phyloP scores from a whole-genome alignment of 2,329 filamentous ascomycete genomes.

The Xylariales sp. region DNA sequence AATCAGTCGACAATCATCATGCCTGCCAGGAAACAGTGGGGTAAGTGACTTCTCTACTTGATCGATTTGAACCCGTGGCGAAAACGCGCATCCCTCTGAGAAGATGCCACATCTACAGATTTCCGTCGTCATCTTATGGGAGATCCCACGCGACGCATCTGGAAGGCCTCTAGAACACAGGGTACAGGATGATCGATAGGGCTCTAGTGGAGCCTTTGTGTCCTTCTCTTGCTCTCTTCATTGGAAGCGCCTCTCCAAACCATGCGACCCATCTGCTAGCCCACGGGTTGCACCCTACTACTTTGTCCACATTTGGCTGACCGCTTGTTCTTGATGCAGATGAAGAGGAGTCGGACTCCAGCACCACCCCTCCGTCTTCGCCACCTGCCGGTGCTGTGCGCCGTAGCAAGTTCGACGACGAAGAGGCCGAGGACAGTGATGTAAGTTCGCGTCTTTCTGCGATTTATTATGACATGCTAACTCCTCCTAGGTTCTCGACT shows the following conservation, averaged over 20 bases:
- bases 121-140: conserved; percentile 10
- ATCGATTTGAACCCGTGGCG: neutral
- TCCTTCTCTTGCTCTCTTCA: conserved; percentile 12
- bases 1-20: no score
- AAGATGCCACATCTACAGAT: conserved; percentile 15
- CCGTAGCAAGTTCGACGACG: conserved; percentile 10
- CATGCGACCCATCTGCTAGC: conserved; percentile 14
- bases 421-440: conserved; percentile 11
- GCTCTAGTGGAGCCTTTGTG: conserved; percentile 12
- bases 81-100: neutral
- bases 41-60: conserved; percentile 8
- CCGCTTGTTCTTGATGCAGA: conserved; percentile 6
- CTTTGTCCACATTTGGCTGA: conserved; percentile 9
- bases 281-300: conserved; percentile 2
- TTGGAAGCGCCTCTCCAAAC: conserved; percentile 11
- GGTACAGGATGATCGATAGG: conserved; percentile 8
- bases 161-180: conserved; percentile 4
- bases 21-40: conserved; percentile 13
- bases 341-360: conserved; percentile 11
- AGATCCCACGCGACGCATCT: conserved; percentile 9
- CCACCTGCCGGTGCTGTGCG: conserved; percentile 1
- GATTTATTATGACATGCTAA: neutral
- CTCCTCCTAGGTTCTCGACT: conserved; percentile 71
- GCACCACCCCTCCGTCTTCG: conserved; percentile 6
- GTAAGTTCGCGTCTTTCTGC: conserved; percentile 4